Conservation (phyloP, 805 yeast genomes). For the baker's yeast (Saccharomyces cerevisiae) region DNA sequence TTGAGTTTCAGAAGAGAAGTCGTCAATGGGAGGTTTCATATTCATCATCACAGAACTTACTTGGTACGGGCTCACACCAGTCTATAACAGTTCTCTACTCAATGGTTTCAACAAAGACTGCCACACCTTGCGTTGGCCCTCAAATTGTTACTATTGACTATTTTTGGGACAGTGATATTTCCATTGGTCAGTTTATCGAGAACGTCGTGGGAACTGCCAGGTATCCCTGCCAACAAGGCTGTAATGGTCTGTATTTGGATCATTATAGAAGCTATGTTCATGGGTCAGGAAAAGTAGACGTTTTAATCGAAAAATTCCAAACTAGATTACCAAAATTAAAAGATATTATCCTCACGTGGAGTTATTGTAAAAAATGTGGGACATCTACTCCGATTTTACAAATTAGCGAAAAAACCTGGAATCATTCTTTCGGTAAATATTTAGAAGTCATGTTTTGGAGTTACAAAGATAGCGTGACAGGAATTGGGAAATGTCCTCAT, state of each 20-base stretch:
- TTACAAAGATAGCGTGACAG: conserved; percentile 43
- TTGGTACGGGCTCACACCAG: conserved; percentile 69
- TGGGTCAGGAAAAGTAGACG: conserved; percentile 75
- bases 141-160: conserved; percentile 74
- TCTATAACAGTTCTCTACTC: conserved; percentile 71
- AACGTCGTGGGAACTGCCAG: conserved; percentile 61
- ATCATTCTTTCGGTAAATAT: conserved; percentile 87
- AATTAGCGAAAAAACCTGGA: conserved; percentile 83
- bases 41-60: conserved; percentile 45
- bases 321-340: conserved; percentile 51
- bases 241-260: conserved; percentile 59
- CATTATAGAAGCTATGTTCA: conserved; percentile 86
- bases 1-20: conserved; percentile 27
- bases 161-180: conserved; percentile 84
- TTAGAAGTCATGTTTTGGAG: conserved; percentile 81
- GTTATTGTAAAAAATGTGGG: conserved; percentile 75
- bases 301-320: conserved; percentile 55
- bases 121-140: conserved; percentile 92
- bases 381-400: conserved; percentile 67
- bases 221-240: conserved; percentile 68
- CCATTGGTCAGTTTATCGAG: conserved; percentile 84
- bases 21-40: conserved; percentile 65
- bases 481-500: conserved; percentile 64
- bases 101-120: conserved; percentile 70
- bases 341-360: conserved; percentile 80